Percentiles rank a stretch among this genome's conserved stretches.
Conservation (phyloP, 2,329 filamentous ascomycete genomes). For the Penicillium sp. region DNA sequence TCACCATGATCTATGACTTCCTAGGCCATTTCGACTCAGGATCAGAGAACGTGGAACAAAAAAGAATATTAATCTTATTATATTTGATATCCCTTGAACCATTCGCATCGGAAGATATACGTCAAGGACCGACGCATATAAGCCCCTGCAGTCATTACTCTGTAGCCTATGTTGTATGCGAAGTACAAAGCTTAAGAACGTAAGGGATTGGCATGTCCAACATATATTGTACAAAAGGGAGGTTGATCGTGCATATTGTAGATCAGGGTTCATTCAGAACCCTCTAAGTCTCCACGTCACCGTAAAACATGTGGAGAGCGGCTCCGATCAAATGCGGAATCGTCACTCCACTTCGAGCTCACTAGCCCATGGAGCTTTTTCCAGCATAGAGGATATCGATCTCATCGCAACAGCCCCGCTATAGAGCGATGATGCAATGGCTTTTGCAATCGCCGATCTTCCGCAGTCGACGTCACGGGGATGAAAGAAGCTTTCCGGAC, state of each 20-base stretch:
- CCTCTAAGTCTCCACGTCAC: conserved; percentile 16
- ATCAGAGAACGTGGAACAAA: too few species aligned
- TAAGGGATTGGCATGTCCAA: background rate
- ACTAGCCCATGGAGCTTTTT: background rate
- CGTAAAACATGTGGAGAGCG: background rate
- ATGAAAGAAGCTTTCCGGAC: conserved; percentile 29
- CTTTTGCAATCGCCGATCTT: conserved; percentile 19
- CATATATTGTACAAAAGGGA: background rate
- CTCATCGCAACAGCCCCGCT: too few species aligned
- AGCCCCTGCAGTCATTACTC: too few species aligned
- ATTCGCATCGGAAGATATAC: too few species aligned
- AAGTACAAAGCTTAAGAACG: too few species aligned
- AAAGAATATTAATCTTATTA: too few species aligned
- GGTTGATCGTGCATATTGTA: conserved; percentile 1
- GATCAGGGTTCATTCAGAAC: background rate
- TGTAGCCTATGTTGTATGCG: too few species aligned
- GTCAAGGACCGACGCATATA: too few species aligned
- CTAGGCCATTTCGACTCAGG: too few species aligned
- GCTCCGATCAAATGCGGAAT: background rate
- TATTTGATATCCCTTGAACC: too few species aligned
- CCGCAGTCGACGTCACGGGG: conserved; percentile 34
- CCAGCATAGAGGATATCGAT: too few species aligned
- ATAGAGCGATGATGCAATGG: conserved; percentile 26
- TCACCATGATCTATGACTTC: too few species aligned
- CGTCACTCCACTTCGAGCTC: background rate